phyloP scores from a whole-genome alignment of 1,284 basidiomycete genomes.

The Ustilago nuda region DNA sequence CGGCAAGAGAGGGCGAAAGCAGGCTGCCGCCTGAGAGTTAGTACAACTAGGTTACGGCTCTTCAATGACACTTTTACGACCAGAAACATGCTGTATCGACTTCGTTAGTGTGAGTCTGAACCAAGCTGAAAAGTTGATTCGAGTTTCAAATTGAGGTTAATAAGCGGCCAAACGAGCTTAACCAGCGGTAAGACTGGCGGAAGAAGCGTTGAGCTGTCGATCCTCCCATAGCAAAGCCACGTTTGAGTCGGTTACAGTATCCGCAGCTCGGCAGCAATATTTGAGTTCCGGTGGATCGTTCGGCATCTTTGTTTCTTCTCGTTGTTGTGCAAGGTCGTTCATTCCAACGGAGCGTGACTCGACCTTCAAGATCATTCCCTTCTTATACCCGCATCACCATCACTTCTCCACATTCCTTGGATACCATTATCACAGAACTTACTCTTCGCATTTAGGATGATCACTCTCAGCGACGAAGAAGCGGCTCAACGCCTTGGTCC shows the following conservation, averaged over 20 bases:
- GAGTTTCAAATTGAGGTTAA: neutral
- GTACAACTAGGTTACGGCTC: neutral
- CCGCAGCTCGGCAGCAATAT: no score
- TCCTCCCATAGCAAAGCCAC: neutral
- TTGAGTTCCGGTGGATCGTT: neutral
- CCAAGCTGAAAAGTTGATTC: neutral
- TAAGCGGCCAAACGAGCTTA: no score
- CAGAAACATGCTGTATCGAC: neutral
- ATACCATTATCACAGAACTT: neutral
- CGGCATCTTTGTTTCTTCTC: neutral
- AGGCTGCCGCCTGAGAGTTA: neutral
- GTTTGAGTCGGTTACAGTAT: neutral
- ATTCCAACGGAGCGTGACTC: neutral
- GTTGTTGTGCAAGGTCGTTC: neutral
- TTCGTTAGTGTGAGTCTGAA: neutral
- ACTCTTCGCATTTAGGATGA: constrained; percentile 1
- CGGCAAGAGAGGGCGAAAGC: constrained; percentile 17
- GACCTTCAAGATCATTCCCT: neutral
- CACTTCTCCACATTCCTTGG: neutral
- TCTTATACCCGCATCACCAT: neutral
- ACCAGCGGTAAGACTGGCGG: neutral
- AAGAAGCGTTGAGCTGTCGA: neutral
- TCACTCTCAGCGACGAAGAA: constrained; percentile 33
- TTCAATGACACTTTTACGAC: neutral
- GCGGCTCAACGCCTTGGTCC: constrained; percentile 32